Conservation (phyloP, 2,329 filamentous ascomycete species). For the Dryadomyces quercivorus region DNA sequence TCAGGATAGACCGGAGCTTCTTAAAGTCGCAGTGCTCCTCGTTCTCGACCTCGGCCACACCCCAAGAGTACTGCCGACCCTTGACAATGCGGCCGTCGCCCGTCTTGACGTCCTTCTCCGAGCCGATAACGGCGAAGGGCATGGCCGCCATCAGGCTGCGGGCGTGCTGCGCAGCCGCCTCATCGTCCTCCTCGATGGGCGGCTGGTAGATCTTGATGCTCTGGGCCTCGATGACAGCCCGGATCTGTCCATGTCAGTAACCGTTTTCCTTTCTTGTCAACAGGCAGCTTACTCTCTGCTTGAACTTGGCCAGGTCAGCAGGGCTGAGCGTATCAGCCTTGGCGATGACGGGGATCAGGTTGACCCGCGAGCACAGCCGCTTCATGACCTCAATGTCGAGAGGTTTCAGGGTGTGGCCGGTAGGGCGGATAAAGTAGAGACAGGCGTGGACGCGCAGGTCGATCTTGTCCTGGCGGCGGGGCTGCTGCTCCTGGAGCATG, state of each 20-base stretch:
- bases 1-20: slow-evolving; percentile 97
- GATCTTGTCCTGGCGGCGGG: slow-evolving; percentile 95
- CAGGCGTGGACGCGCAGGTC: slow-evolving; percentile 97
- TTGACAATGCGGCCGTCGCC: slow-evolving; percentile 93
- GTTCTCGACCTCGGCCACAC: slow-evolving; percentile 98
- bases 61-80: slow-evolving; percentile 98
- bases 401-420: slow-evolving; percentile 95
- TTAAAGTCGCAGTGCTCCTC: slow-evolving; percentile 99
- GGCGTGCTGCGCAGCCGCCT: slow-evolving; percentile 88
- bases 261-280: neutral
- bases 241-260: slow-evolving; percentile 42
- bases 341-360: slow-evolving; percentile 94
- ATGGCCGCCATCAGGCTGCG: slow-evolving; percentile 91
- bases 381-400: slow-evolving; percentile 99
- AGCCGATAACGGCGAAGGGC: slow-evolving; percentile 97
- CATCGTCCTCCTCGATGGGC: slow-evolving; percentile 94
- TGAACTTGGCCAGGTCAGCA: slow-evolving; percentile 82
- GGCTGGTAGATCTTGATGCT: slow-evolving; percentile 99
- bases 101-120: slow-evolving; percentile 98
- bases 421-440: slow-evolving; percentile 97
- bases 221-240: slow-evolving; percentile 91
- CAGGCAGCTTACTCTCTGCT: slow-evolving; percentile 56
- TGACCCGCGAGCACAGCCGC: slow-evolving; percentile 93
- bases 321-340: slow-evolving; percentile 98
- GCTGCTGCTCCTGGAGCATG: slow-evolving; percentile 99